phyloP scores from a whole-genome alignment of 495 filamentous ascomycete genomes.

The Hamigera avellanea region DNA sequence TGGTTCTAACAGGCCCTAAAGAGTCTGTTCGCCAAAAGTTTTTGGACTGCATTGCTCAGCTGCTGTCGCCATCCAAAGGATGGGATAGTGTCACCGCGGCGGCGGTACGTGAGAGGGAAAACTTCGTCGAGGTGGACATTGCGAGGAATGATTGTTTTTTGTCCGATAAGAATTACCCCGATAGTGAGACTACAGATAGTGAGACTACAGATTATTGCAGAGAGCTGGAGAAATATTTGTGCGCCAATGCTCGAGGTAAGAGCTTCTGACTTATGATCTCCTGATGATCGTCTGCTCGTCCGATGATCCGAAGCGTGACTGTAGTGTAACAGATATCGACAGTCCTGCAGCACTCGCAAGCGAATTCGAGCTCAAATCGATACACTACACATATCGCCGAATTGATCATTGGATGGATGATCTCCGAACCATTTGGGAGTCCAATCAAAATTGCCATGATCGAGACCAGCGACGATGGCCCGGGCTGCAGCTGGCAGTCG shows the following conservation, averaged over 20 bases:
- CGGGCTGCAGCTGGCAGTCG: neutral
- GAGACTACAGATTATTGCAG: neutral
- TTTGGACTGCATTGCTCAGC: conserved; percentile 8
- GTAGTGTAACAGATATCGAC: too few species aligned
- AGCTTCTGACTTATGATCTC: too few species aligned
- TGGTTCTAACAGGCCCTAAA: conserved; percentile 1
- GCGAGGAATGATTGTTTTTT: conserved; percentile 3
- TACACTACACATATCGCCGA: neutral
- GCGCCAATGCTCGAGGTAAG: too few species aligned
- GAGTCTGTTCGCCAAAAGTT: conserved; percentile 4
- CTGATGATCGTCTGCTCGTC: too few species aligned
- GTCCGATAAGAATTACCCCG: neutral
- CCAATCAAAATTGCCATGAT: neutral
- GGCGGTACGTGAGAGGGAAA: conserved; percentile 2
- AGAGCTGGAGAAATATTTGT: too few species aligned
- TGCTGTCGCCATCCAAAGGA: conserved; percentile 6
- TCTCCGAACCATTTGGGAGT: neutral
- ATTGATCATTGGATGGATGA: conserved; percentile 2
- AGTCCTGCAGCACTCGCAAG: neutral
- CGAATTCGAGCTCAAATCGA: neutral
- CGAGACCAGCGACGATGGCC: neutral
- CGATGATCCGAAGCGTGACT: too few species aligned
- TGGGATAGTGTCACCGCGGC: conserved; percentile 6
- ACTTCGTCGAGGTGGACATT: conserved; percentile 3
- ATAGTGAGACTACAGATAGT: too few species aligned